These are phyloP conservation scores for Ogataea salicorniae DNA, from an alignment of 805 yeast species.

Conservation along the genomic window DNA sequence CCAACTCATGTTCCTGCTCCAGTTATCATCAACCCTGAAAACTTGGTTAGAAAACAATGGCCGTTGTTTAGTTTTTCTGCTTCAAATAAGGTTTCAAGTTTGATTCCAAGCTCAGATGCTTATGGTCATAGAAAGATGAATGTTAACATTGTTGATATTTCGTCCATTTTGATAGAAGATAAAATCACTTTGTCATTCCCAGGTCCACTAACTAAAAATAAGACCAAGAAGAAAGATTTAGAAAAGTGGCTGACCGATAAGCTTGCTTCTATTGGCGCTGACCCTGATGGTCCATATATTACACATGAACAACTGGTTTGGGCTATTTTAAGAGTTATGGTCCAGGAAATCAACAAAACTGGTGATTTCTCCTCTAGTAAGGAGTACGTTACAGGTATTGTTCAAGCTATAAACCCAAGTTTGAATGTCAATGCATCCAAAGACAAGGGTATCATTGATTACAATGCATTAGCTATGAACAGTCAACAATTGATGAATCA, in stretches of 20 bases:
- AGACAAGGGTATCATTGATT: conserved; percentile 12
- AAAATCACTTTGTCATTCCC: conserved; percentile 57
- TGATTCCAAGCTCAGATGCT: conserved; percentile 39
- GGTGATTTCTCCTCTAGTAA: conserved; percentile 23
- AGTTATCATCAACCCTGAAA: conserved; percentile 45
- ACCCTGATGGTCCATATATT: conserved; percentile 11
- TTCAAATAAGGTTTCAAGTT: conserved; percentile 39
- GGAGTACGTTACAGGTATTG: conserved; percentile 30
- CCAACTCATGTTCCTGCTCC: conserved; percentile 28
- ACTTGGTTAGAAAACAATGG: conserved; percentile 56
- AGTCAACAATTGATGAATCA: conserved; percentile 5
- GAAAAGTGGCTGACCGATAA: conserved; percentile 59
- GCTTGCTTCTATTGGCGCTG: conserved; percentile 16
- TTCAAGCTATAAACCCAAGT: conserved; percentile 39
- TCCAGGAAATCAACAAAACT: conserved; percentile 18
- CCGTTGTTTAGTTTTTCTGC: conserved; percentile 70
- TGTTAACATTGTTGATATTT: conserved; percentile 35
- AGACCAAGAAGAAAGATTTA: conserved; percentile 59
- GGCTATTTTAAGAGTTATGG: conserved; percentile 24
- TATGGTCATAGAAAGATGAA: conserved; percentile 28
- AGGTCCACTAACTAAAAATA: conserved; percentile 58
- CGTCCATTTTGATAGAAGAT: conserved; percentile 32
- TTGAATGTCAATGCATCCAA: conserved; percentile 17
- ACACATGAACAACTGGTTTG: conserved; percentile 23
- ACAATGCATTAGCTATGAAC: conserved; percentile 12